phyloP scores from a whole-genome alignment of 1,284 basidiomycete genomes.

The Tilletia horrida region DNA sequence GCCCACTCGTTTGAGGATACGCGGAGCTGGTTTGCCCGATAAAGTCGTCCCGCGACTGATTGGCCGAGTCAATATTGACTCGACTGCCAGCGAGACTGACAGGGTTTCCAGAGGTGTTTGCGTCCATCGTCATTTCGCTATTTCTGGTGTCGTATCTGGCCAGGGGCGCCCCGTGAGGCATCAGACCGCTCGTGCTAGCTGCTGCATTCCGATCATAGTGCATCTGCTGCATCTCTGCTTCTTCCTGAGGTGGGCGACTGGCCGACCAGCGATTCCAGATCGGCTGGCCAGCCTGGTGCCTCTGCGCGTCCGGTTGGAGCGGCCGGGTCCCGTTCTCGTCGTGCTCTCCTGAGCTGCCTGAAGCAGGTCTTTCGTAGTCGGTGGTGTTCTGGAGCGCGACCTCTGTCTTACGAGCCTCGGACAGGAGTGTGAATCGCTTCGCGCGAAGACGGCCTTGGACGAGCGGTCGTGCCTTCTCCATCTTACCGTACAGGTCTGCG shows the following conservation, averaged over 20 bases:
- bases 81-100: neutral
- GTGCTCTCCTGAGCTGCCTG: neutral
- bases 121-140: constrained; percentile 3
- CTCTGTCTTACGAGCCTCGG: constrained; percentile 19
- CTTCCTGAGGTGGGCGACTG: neutral
- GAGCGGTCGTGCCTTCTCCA: constrained; percentile 70
- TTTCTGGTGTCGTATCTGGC: neutral
- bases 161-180: neutral
- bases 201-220: constrained; percentile 1
- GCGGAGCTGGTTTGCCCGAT: neutral
- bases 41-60: neutral
- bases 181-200: constrained; percentile 5
- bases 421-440: constrained; percentile 60
- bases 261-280: constrained; percentile 7
- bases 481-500: constrained; percentile 66
- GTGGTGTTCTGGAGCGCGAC: neutral
- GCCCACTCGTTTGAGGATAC: neutral
- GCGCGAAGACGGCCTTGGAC: constrained; percentile 64
- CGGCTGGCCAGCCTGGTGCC: neutral
- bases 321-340: neutral
- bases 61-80: neutral
- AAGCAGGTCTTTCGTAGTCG: constrained; percentile 2
- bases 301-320: neutral
- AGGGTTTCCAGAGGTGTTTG: neutral
- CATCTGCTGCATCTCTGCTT: constrained; percentile 11